phyloP scores from a whole-genome alignment of 345 rosid genomes.

The Xanthoceras sorbifolium region DNA sequence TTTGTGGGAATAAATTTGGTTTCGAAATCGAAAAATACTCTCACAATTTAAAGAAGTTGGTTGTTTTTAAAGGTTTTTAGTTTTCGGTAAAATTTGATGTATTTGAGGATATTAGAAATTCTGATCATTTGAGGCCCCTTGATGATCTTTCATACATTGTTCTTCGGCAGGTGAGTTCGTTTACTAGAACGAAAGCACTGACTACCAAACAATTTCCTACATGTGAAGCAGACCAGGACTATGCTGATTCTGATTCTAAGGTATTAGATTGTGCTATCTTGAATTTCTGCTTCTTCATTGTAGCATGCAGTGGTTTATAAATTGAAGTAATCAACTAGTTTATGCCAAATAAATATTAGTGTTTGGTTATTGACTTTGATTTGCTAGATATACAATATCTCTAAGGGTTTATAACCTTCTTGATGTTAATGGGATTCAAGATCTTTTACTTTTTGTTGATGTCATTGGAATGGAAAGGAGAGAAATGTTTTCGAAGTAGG shows the following conservation, averaged over 20 bases:
- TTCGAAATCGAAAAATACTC: neutral
- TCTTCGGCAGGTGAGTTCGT: too few species aligned
- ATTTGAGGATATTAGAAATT: neutral
- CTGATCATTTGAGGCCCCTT: conserved; percentile 52
- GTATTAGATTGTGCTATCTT: conserved; percentile 28
- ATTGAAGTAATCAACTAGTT: neutral
- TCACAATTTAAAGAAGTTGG: too few species aligned
- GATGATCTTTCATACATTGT: too few species aligned
- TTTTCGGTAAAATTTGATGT: neutral
- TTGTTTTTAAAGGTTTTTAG: neutral
- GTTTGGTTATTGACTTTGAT: conserved; percentile 20
- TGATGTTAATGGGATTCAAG: neutral
- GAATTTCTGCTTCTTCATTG: neutral
- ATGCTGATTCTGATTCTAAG: conserved; percentile 77
- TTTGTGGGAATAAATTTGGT: neutral
- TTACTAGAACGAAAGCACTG: conserved; percentile 46
- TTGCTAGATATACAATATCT: conserved; percentile 22
- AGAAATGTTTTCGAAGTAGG: neutral
- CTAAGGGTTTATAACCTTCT: too few species aligned
- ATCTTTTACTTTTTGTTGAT: neutral
- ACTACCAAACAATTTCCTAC: conserved; percentile 76
- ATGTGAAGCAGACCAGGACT: conserved; percentile 80
- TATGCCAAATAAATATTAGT: neutral
- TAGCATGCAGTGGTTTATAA: neutral
- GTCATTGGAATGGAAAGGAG: conserved; percentile 1